Evolutionary conservation across 192 early-diverging fungal genomes (phyloP), one percentile per base, ranked within the genome.

Genomic region (Coemansia sp.): DNA sequence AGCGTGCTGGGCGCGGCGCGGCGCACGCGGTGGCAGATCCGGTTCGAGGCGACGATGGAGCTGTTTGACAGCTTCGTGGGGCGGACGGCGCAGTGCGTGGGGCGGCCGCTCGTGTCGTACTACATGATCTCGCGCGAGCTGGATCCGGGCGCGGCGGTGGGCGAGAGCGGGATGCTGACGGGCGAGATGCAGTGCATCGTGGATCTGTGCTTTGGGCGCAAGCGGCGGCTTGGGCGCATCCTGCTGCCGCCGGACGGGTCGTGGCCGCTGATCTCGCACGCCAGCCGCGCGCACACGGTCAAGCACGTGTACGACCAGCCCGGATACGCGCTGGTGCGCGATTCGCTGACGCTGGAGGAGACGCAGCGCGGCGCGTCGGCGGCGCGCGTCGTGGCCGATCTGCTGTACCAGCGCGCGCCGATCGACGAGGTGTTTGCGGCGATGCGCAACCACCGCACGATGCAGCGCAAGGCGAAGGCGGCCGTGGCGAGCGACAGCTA

Each of bases 191-290:
- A 79, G 56, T 38, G 49, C 11, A 79, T 79, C 40, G 76, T 79
- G 6, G 76, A 79, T 23, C 49, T 79, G 44, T 79, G 76, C 35
- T 65, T 79, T 55, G 62, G 62, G 7, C 76, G 76, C 56, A 79
- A 79, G 46, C 76, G 76, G 21, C 56, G 76, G 29, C 70, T 79
- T 0, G 76, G 76, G 6, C 61, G 76, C 48, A 79, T 79, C 16
- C 60, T 79, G n/a, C 52, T 79, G 46, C 76, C 76, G 45, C 76
- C 65, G 28, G 89, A 91, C 66, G 87, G 87, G 3, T 87, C 88
- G 5, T 91, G 89, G 89, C 88, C 88, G 48, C 63, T 91, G 38
- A 88, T 91, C 23, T 87, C 88, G n/a, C 87, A 88, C 57, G 77
- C 87, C 21, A 73, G 70, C 21, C 35, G 59, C 23, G 61, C 71